Evolutionary conservation across 1,284 basidiomycete species (phyloP).

Genomic region (Dichomitus squalens): DNA sequence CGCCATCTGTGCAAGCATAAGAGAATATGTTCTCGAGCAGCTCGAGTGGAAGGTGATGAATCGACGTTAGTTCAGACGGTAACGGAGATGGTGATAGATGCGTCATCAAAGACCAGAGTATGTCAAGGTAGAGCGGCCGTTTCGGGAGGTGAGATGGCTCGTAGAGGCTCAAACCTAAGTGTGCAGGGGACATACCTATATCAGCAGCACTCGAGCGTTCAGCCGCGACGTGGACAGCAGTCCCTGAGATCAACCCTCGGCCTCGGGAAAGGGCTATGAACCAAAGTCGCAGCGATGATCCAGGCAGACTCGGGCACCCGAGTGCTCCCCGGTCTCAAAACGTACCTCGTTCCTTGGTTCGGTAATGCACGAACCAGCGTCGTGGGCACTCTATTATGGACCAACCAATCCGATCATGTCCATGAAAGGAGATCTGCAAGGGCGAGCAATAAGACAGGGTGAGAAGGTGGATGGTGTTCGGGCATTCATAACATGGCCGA

Average conservation of each 20-base stretch:
- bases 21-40: slow-evolving; percentile 8
- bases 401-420: neutral
- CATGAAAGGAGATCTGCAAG: neutral
- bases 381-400: neutral
- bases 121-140: neutral
- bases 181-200: neutral
- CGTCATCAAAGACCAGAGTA: neutral
- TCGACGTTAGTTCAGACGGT: neutral
- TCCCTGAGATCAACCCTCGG: neutral
- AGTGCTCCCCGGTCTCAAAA: neutral
- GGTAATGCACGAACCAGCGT: neutral
- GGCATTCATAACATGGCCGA: neutral
- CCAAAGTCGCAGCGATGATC: neutral
- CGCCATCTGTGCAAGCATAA: slow-evolving; percentile 15
- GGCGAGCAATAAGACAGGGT: neutral
- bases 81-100: neutral
- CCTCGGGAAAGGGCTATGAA: neutral
- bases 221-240: neutral
- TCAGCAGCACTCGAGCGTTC: neutral
- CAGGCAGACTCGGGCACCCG: neutral
- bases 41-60: slow-evolving; percentile 8
- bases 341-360: neutral
- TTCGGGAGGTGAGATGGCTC: neutral
- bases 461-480: neutral
- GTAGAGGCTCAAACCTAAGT: neutral